Base-by-base conservation (phyloP, 1,139 yeast species). In the Debaryomycetaceae sp. region DNA sequence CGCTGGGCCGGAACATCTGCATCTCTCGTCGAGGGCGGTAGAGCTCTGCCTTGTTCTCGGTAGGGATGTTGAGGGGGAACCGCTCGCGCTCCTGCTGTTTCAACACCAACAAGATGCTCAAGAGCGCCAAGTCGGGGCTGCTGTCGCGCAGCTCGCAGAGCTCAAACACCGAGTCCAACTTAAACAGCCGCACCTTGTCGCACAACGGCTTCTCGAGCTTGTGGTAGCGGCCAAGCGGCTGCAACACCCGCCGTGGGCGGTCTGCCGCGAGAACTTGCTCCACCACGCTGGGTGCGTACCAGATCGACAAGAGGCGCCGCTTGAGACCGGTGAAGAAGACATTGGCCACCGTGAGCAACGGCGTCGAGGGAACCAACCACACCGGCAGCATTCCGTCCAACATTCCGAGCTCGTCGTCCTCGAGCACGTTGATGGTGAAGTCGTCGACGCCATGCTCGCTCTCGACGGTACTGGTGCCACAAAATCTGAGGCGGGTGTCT, bases 401-500 rank as follows among this genome's bases (percentile, higher is more conserved):
- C 17, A 39, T 32, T 2, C 34, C 28, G 8, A 35, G 35, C 29
- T 42, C 45, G 16, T 29, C 30, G 19, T 33, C 32, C 7, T 24
- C 25, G 5, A 39, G 26, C n/a, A 30, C 12, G 10, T 30, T 26
- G 31, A 39, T 21, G 8, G 23, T 18, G 28, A 36, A 31, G 14
- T 34, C 31, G 5, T 22, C 13, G n/a, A 25, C 22, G n/a, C 32
- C 29, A 7, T 25, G 14, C 5, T 18, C 18, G 8, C 21, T 16
- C 16, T 13, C 27, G 10, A 31, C 26, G 4, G 43, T 33, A 5
- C 39, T 19, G 8, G 37, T 34, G 12, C 42, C 42, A 16, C 31
- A 24, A 39, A 43, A 41, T 15, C 45, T 23, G 11, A 41, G 16
- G 21, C 32, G 28, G 9, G 34, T 38, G 4, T 36, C 35, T 18